Percentiles rank a stretch among this genome's conserved stretches.
Conservation (phyloP, 306 rosid species). For the apple (Malus domestica) region DNA sequence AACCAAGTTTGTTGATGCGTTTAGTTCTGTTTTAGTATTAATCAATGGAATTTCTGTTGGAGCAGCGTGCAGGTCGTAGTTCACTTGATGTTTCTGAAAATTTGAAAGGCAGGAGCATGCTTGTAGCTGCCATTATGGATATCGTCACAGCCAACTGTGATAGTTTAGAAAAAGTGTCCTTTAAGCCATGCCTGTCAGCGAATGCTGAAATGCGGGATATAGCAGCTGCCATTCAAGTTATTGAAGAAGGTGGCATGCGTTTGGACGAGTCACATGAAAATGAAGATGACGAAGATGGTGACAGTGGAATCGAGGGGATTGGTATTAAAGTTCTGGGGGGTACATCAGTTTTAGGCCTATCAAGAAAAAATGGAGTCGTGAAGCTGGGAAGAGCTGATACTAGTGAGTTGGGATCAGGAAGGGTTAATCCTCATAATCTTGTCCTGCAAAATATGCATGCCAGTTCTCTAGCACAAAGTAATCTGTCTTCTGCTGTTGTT, state of each 20-base stretch:
- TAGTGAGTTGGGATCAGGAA: constrained; percentile 22
- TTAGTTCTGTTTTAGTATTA: constrained; percentile 25
- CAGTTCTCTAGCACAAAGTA: constrained; percentile 22
- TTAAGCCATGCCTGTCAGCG: constrained; percentile 67
- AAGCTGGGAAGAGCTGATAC: constrained; percentile 35
- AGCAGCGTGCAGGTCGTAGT: constrained; percentile 76
- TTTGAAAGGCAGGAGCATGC: constrained; percentile 96
- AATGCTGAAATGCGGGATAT: constrained; percentile 79
- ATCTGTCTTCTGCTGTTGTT: constrained; percentile 56
- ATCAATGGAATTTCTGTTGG: constrained; percentile 36
- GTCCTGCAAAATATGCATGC: constrained; percentile 37
- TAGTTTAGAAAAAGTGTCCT: constrained; percentile 43
- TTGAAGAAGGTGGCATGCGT: constrained; percentile 80
- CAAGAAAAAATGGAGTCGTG: constrained; percentile 41
- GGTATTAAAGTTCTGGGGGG: constrained; percentile 89
- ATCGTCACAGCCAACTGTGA: constrained; percentile 82
- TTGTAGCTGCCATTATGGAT: constrained; percentile 96
- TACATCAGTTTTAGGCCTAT: constrained; percentile 63
- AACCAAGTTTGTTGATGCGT: constrained; percentile 14
- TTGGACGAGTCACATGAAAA: constrained; percentile 59
- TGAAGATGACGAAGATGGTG: constrained; percentile 55
- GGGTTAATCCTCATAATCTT: constrained; percentile 20
- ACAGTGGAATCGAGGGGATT: constrained; percentile 58
- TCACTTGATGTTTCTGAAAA: constrained; percentile 70
- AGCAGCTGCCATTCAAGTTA: constrained; percentile 81